Evolutionary conservation across 768 basidiomycete genomes (phyloP).

Genomic region (Boletellus emodensis): DNA sequence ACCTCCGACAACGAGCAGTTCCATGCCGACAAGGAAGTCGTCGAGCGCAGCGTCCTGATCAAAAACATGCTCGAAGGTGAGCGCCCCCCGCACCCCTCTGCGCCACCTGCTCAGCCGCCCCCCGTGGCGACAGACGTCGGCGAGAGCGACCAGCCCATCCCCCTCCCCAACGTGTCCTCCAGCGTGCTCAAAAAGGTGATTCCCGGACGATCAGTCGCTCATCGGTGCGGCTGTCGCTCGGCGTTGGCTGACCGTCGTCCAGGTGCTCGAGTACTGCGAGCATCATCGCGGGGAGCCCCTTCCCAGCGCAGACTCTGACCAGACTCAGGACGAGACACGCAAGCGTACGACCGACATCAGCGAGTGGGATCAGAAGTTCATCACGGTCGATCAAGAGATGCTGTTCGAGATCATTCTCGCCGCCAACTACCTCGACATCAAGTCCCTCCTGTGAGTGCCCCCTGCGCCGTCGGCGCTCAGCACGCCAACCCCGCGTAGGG

Average conservation of each 20-base stretch:
- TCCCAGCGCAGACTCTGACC: conserved; percentile 76
- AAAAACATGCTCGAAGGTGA: conserved; percentile 99
- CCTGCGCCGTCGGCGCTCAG: neutral
- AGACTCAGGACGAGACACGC: conserved; percentile 87
- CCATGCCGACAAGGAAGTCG: conserved; percentile 88
- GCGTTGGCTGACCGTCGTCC: conserved; percentile 3
- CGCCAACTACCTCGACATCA: conserved; percentile 99
- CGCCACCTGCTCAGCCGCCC: neutral
- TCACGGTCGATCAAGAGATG: conserved; percentile 99
- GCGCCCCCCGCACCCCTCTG: neutral
- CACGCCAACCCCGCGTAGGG: conserved; percentile 44
- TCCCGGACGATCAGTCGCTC: conserved; percentile 1
- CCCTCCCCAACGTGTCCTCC: conserved; percentile 90
- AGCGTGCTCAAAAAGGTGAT: conserved; percentile 88
- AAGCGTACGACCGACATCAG: conserved; percentile 98
- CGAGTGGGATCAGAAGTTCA: conserved; percentile 99
- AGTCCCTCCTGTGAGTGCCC: conserved; percentile 81
- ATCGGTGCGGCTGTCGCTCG: neutral
- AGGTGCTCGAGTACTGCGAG: conserved; percentile 99
- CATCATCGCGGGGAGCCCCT: conserved; percentile 98
- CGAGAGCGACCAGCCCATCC: conserved; percentile 91
- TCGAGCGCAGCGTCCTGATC: conserved; percentile 93
- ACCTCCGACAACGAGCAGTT: conserved; percentile 97
- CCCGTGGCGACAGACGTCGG: conserved; percentile 66
- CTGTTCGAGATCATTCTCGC: conserved; percentile 99